A percentile compares a stretch with the other conserved stretches of the same genome.
Conservation (phyloP, 768 basidiomycete genomes). For the Chiua virens region DNA sequence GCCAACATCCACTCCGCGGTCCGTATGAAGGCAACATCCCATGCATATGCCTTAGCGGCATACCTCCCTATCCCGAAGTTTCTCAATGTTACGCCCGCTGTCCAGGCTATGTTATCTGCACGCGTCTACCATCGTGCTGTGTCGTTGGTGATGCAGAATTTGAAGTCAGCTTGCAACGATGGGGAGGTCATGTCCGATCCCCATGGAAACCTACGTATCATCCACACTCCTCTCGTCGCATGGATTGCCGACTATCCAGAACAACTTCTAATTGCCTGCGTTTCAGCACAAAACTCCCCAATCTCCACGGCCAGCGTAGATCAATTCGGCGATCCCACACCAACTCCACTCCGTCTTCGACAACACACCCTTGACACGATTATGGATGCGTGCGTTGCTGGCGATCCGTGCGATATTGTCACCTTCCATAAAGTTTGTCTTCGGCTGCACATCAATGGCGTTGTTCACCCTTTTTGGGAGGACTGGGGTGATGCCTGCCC, state of each 20-base stretch:
- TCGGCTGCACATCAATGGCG: background rate
- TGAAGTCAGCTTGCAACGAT: slow-evolving; percentile 28
- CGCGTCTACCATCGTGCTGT: slow-evolving; percentile 30
- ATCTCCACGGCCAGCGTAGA: slow-evolving; percentile 10
- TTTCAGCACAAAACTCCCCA: slow-evolving; percentile 9
- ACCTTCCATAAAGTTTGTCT: background rate
- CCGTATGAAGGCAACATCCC: slow-evolving; percentile 33
- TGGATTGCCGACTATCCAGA: slow-evolving; percentile 22
- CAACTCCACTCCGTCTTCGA: background rate
- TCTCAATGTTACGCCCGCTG: slow-evolving; percentile 10
- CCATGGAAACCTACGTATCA: background rate
- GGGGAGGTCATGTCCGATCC: slow-evolving; percentile 32
- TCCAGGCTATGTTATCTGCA: slow-evolving; percentile 28
- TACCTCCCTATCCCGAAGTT: slow-evolving; percentile 35
- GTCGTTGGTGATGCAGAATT: slow-evolving; percentile 28
- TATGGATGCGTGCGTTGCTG: background rate
- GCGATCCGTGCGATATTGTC: background rate
- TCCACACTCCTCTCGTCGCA: slow-evolving; percentile 13
- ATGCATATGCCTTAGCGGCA: slow-evolving; percentile 27
- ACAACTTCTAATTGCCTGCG: slow-evolving; percentile 14
- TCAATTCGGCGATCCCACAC: slow-evolving; percentile 15
- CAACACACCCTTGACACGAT: slow-evolving; percentile 3
- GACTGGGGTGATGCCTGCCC: slow-evolving; percentile 25
- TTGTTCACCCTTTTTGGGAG: slow-evolving; percentile 34
- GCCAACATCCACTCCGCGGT: slow-evolving; percentile 34